phyloP scores from a whole-genome alignment of 2,329 filamentous ascomycete genomes.

The Penicillium sp. region DNA sequence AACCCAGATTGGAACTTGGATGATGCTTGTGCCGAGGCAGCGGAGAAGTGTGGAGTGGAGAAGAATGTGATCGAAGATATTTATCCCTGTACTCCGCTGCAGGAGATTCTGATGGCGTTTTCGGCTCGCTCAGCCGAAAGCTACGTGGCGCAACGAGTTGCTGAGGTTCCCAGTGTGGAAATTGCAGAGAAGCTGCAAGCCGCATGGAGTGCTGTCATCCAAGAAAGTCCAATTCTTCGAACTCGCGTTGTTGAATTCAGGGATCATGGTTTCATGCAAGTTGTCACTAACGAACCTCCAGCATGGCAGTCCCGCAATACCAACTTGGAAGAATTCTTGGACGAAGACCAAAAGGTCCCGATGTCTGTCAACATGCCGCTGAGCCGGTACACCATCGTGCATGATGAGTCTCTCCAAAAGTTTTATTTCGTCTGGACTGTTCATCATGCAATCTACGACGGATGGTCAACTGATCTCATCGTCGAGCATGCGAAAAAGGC shows the following conservation, averaged over 20 bases:
- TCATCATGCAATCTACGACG: slow-evolving; percentile 48
- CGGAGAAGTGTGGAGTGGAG: slow-evolving; percentile 1
- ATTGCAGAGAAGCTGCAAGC: slow-evolving; percentile 30
- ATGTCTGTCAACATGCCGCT: slow-evolving; percentile 28
- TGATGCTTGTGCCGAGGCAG: slow-evolving; percentile 3
- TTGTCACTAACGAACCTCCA: slow-evolving; percentile 25
- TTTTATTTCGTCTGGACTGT: slow-evolving; percentile 49
- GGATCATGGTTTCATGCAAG: slow-evolving; percentile 24
- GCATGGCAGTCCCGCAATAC: slow-evolving; percentile 15
- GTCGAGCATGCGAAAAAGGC: slow-evolving; percentile 31
- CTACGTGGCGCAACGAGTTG: slow-evolving; percentile 42
- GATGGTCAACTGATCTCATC: slow-evolving; percentile 29
- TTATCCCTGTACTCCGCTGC: slow-evolving; percentile 33
- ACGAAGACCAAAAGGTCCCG: slow-evolving; percentile 35
- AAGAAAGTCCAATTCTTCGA: slow-evolving; percentile 42
- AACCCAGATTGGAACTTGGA: neutral
- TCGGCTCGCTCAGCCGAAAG: slow-evolving; percentile 38
- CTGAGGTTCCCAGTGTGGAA: slow-evolving; percentile 29
- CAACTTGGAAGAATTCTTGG: slow-evolving; percentile 35
- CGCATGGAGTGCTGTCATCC: slow-evolving; percentile 40
- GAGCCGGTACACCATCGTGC: slow-evolving; percentile 28
- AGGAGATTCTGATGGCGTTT: slow-evolving; percentile 42
- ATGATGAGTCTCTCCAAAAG: slow-evolving; percentile 15
- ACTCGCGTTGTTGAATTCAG: slow-evolving; percentile 36
- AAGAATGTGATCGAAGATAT: slow-evolving; percentile 28